Conservation (phyloP, 2,329 filamentous ascomycete genomes). For the Cordyceps fumosorosea region DNA sequence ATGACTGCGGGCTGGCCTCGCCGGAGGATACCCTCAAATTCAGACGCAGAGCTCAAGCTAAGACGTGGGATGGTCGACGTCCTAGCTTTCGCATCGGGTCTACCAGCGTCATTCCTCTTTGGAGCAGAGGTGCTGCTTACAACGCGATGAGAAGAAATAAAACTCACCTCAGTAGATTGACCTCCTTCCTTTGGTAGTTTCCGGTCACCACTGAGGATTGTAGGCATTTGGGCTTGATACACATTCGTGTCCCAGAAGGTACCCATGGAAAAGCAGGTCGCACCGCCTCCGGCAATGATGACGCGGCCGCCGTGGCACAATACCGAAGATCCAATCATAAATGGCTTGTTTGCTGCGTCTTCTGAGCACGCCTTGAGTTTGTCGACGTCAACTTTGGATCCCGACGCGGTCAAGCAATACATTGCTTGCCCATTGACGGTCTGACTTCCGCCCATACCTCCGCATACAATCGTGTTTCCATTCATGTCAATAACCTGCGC, state of each 20-base stretch:
- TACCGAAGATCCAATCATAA: conserved; percentile 64
- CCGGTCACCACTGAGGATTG: neutral
- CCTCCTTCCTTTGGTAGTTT: neutral
- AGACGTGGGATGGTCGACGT: conserved; percentile 42
- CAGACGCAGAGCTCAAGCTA: conserved; percentile 41
- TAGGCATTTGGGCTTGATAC: conserved; percentile 33
- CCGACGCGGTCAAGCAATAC: neutral
- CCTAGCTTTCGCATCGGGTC: conserved; percentile 14
- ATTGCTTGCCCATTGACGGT: conserved; percentile 18
- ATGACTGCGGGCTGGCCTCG: conserved; percentile 54
- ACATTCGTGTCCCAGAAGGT: conserved; percentile 70
- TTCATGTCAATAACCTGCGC: conserved; percentile 22
- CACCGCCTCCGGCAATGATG: conserved; percentile 69
- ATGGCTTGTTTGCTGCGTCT: conserved; percentile 34
- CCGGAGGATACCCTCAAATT: conserved; percentile 55
- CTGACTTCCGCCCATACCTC: conserved; percentile 26
- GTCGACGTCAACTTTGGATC: conserved; percentile 5
- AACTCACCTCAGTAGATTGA: neutral
- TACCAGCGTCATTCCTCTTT: neutral
- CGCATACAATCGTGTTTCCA: conserved; percentile 23
- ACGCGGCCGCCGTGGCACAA: conserved; percentile 42
- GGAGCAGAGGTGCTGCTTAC: conserved; percentile 12
- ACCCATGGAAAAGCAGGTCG: conserved; percentile 86
- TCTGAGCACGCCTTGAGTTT: conserved; percentile 10
- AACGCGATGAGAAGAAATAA: neutral